phyloP scores from a whole-genome alignment of 176 grass and related monocot genomes.

The Themeda triandra region DNA sequence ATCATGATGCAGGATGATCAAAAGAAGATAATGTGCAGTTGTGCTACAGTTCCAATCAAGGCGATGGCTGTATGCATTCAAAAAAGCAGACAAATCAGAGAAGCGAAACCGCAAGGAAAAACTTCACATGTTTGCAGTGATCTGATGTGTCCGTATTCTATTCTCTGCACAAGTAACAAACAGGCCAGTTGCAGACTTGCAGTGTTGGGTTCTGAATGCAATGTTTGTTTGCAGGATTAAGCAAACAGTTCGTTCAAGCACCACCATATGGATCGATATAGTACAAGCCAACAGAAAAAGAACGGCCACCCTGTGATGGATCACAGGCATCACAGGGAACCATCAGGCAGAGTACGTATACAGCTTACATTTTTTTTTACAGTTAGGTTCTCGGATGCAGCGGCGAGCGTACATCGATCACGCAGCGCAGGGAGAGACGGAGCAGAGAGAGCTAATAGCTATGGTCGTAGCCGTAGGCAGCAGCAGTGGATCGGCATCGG shows the following conservation, averaged over 20 bases:
- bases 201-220: neutral
- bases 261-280: neutral
- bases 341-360: neutral
- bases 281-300: conserved; percentile 20
- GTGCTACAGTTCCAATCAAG: neutral
- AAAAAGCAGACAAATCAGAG: neutral
- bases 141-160: neutral
- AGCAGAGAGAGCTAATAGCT: neutral
- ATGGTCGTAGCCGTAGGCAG: neutral
- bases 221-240: conserved; percentile 20
- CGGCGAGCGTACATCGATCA: conserved; percentile 2
- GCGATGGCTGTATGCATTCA: neutral
- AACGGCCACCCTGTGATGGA: neutral
- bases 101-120: neutral
- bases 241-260: conserved; percentile 24
- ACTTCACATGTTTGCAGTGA: neutral
- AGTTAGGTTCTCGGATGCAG: conserved; percentile 44
- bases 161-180: neutral
- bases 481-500: neutral
- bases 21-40: neutral
- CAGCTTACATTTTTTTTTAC: conserved; percentile 16
- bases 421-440: neutral
- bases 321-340: neutral
- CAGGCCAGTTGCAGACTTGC: neutral
- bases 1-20: neutral